Evolutionary conservation across 495 filamentous ascomycete genomes (phyloP).

Genomic region (Haplographium delicatum): DNA sequence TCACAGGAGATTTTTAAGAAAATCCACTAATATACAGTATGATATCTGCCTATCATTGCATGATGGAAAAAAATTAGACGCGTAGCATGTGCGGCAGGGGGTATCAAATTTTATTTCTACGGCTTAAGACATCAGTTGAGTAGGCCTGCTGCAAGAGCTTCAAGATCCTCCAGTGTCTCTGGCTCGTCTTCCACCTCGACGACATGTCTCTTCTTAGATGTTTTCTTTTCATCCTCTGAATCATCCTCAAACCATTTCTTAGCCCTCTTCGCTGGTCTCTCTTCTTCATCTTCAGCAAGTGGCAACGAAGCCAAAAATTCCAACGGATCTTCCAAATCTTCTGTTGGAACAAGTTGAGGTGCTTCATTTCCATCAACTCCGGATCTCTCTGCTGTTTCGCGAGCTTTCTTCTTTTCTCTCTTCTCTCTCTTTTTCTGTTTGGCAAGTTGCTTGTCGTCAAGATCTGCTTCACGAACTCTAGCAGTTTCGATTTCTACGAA

Average conservation of each 20-base stretch:
- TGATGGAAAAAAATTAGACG: too few species aligned
- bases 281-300: conserved; percentile 31
- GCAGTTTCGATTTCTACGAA: conserved; percentile 71
- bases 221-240: conserved; percentile 38
- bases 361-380: conserved; percentile 33
- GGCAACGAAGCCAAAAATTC: conserved; percentile 46
- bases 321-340: conserved; percentile 40
- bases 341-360: conserved; percentile 37
- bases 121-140: conserved; percentile 32
- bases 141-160: conserved; percentile 78
- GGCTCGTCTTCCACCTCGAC: conserved; percentile 58
- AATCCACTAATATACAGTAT: too few species aligned
- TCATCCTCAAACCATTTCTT: conserved; percentile 46
- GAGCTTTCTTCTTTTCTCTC: conserved; percentile 75
- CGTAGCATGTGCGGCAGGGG: too few species aligned
- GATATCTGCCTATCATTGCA: too few species aligned
- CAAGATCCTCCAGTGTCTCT: conserved; percentile 83
- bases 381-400: conserved; percentile 52
- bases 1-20: too few species aligned
- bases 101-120: conserved; percentile 10
- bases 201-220: conserved; percentile 43
- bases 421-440: conserved; percentile 81
- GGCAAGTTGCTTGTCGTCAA: conserved; percentile 72
- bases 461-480: conserved; percentile 71
- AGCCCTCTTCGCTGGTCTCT: conserved; percentile 37